phyloP scores from a whole-genome alignment of 192 early-diverging fungal genomes.

The Rhizophagus clarus region DNA sequence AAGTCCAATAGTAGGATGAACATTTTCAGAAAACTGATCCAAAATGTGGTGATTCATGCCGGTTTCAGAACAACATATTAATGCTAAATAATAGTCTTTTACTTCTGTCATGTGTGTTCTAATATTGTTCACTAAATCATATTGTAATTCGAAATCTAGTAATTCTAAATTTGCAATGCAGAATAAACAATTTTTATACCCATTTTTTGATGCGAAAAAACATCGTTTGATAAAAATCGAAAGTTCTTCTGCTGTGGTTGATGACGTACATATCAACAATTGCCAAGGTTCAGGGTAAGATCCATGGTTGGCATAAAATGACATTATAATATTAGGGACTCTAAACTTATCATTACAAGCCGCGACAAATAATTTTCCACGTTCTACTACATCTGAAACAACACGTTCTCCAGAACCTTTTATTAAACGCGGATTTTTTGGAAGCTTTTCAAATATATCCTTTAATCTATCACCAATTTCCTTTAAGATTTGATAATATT shows the following conservation, averaged over 20 bases:
- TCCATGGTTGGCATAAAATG: constrained; percentile 29
- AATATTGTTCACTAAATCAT: constrained; percentile 25
- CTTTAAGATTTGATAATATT: background rate
- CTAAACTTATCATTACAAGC: constrained; percentile 28
- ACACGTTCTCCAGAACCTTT: background rate
- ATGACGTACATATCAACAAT: constrained; percentile 26
- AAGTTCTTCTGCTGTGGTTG: constrained; percentile 30
- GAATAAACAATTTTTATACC: constrained; percentile 21
- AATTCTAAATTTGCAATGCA: constrained; percentile 34
- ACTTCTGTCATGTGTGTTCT: background rate
- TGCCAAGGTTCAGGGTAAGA: constrained; percentile 31
- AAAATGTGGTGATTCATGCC: constrained; percentile 32
- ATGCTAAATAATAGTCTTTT: constrained; percentile 21
- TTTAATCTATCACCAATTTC: constrained; percentile 23
- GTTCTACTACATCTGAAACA: constrained; percentile 6
- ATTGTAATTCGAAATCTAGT: constrained; percentile 34
- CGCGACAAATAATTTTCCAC: constrained; percentile 31
- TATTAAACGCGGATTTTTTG: background rate
- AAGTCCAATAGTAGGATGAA: constrained; percentile 12
- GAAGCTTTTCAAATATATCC: constrained; percentile 3
- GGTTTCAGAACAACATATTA: constrained; percentile 30
- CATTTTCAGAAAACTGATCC: constrained; percentile 31
- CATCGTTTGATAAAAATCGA: constrained; percentile 31
- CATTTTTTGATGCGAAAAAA: constrained; percentile 23
- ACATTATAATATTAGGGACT: constrained; percentile 36